Percentiles rank a stretch among this genome's conserved stretches.
Conservation (phyloP, 331 rosid genomes). For the Stylosanthes scabra region DNA sequence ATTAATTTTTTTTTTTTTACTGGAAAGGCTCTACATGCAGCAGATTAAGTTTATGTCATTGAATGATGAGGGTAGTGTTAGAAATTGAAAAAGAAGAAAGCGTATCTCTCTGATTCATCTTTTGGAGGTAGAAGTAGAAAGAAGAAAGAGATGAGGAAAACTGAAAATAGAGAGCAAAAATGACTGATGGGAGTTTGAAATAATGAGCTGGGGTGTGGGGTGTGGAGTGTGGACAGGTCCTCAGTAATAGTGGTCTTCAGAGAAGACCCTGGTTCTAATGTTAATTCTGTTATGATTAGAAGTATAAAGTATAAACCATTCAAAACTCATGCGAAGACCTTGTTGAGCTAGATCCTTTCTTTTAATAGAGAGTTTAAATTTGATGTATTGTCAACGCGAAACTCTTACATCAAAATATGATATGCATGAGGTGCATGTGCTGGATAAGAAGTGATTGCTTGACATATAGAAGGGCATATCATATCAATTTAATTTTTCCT, state of each 20-base stretch:
- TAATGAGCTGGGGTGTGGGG: conserved; percentile 15
- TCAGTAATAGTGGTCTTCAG: background rate
- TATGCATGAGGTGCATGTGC: background rate
- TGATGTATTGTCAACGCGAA: background rate
- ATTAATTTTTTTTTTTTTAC: background rate
- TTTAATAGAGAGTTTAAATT: background rate
- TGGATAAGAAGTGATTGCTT: background rate
- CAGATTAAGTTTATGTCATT: background rate
- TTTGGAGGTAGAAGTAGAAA: background rate
- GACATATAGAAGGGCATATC: conserved; percentile 1
- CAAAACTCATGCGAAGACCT: background rate
- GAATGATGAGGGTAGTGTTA: background rate
- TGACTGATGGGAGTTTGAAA: background rate
- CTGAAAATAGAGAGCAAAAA: background rate
- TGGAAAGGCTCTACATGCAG: conserved; percentile 15
- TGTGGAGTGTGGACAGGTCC: background rate
- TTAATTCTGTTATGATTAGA: background rate
- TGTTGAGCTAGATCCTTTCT: background rate
- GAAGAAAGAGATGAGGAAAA: conserved; percentile 19
- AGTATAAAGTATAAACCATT: background rate
- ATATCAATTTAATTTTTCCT: conserved; percentile 15
- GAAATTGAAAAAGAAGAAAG: conserved; percentile 19
- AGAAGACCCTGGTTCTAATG: background rate
- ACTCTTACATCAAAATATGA: background rate
- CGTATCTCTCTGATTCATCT: background rate